Conservation (phyloP, 176 grass and related monocot genomes). For the Oryza coarctata region DNA sequence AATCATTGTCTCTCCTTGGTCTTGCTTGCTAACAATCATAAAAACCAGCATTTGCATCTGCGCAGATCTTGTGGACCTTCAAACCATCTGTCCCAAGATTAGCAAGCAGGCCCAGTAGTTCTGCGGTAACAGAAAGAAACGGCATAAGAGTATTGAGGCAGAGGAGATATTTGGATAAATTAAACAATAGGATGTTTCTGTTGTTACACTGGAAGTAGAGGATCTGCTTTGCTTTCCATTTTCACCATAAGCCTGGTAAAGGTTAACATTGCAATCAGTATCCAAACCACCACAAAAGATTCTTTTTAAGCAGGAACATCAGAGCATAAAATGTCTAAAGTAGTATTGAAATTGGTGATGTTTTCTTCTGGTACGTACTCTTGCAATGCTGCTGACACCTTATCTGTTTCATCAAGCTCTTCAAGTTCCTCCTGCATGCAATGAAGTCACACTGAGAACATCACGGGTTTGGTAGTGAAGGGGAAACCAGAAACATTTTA, state of each 20-base stretch:
- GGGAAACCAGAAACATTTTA: background rate
- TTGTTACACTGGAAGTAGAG: slow-evolving; percentile 82
- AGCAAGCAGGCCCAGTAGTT: slow-evolving; percentile 53
- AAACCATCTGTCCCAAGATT: slow-evolving; percentile 85
- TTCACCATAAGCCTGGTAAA: slow-evolving; percentile 53
- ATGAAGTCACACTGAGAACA: background rate
- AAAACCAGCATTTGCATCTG: slow-evolving; percentile 78
- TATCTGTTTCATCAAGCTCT: slow-evolving; percentile 66
- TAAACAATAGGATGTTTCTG: background rate
- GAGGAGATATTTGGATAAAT: background rate
- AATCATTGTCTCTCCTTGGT: background rate
- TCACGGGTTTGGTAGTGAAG: background rate
- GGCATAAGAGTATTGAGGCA: background rate
- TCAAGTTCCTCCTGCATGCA: slow-evolving; percentile 70
- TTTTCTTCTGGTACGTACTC: slow-evolving; percentile 50
- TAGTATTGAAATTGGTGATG: background rate
- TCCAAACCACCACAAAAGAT: background rate
- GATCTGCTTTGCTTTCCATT: slow-evolving; percentile 68
- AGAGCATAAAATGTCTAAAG: background rate
- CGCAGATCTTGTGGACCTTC: slow-evolving; percentile 73
- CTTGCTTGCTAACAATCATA: slow-evolving; percentile 46
- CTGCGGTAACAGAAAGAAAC: slow-evolving; percentile 37
- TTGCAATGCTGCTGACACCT: slow-evolving; percentile 62
- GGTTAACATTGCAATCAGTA: slow-evolving; percentile 14
- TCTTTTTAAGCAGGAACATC: background rate